Evolutionary conservation across 2,329 filamentous ascomycete species (phyloP).

Genomic region (Fusarium acutatum): DNA sequence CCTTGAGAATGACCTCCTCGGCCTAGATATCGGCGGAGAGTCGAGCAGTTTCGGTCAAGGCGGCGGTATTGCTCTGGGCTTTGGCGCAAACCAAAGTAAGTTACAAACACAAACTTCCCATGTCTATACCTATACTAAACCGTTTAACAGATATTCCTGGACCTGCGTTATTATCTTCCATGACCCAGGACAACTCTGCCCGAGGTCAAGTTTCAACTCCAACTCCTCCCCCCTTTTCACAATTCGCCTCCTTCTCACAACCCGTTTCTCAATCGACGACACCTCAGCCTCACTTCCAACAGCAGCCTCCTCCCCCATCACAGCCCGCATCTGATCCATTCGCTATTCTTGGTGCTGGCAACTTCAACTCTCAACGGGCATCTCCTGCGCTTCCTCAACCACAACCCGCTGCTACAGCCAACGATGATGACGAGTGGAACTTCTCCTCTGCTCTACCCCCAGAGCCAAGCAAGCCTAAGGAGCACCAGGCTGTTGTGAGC

Average conservation of each 20-base stretch:
- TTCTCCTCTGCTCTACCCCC: conserved; percentile 87
- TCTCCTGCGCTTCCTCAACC: conserved; percentile 40
- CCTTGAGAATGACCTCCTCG: conserved; percentile 89
- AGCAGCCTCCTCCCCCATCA: conserved; percentile 57
- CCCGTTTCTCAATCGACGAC: conserved; percentile 61
- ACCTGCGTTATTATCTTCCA: conserved; percentile 69
- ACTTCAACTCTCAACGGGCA: conserved; percentile 37
- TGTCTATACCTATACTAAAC: conserved; percentile 23
- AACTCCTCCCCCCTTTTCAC: conserved; percentile 59
- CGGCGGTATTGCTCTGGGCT: conserved; percentile 85
- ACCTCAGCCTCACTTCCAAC: conserved; percentile 59
- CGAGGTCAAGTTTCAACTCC: conserved; percentile 53
- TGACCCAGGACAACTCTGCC: conserved; percentile 69
- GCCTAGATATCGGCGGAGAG: conserved; percentile 78
- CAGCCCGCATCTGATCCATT: conserved; percentile 60
- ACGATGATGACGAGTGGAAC: conserved; percentile 90
- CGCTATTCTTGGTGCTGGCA: conserved; percentile 53
- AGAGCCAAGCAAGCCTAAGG: conserved; percentile 62
- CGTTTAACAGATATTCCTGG: conserved; percentile 66
- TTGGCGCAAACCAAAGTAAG: conserved; percentile 74
- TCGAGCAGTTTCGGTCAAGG: conserved; percentile 72
- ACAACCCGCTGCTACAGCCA: conserved; percentile 45
- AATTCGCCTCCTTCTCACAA: conserved; percentile 65
- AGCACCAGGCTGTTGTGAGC: conserved; percentile 72
- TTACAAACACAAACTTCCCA: conserved; percentile 11